Conservation (phyloP, 2,329 filamentous ascomycete genomes). For the Tolypocladium sp. region DNA sequence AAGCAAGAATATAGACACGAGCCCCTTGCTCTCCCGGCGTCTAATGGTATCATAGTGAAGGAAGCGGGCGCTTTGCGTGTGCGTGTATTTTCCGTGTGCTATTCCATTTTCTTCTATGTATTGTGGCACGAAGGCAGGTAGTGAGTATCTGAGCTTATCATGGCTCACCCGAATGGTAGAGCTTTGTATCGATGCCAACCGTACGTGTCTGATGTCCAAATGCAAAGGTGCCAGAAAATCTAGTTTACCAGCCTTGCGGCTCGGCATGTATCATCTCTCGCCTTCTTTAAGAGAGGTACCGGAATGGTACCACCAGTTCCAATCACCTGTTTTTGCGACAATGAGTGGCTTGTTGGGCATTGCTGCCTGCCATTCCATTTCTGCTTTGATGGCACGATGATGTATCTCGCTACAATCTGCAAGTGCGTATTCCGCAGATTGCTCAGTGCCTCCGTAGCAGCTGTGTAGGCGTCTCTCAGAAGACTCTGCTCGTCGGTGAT, state of each 20-base stretch:
- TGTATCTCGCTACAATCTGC: slow-evolving; percentile 82
- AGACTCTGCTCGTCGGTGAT: slow-evolving; percentile 39
- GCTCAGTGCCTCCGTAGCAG: slow-evolving; percentile 65
- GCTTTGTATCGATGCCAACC: no score
- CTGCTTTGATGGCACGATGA: slow-evolving; percentile 64
- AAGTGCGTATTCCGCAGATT: slow-evolving; percentile 79
- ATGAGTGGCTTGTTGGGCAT: slow-evolving; percentile 37
- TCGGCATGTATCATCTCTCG: slow-evolving; percentile 66
- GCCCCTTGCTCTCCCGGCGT: no score
- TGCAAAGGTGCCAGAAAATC: no score
- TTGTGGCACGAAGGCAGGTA: no score
- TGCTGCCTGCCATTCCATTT: slow-evolving; percentile 17
- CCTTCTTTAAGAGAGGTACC: slow-evolving; percentile 83
- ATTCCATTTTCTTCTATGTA: no score
- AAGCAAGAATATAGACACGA: no score
- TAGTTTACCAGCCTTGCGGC: slow-evolving; percentile 22
- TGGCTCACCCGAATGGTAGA: no score
- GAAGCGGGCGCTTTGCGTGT: no score
- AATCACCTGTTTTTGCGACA: slow-evolving; percentile 43
- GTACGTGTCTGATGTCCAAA: no score
- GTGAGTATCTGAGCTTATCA: no score
- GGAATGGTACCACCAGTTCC: slow-evolving; percentile 83
- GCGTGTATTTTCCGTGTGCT: no score
- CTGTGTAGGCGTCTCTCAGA: slow-evolving; percentile 49
- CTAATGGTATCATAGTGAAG: no score